phyloP scores from a whole-genome alignment of 1,139 yeast species.

The Taphrina pruni region DNA sequence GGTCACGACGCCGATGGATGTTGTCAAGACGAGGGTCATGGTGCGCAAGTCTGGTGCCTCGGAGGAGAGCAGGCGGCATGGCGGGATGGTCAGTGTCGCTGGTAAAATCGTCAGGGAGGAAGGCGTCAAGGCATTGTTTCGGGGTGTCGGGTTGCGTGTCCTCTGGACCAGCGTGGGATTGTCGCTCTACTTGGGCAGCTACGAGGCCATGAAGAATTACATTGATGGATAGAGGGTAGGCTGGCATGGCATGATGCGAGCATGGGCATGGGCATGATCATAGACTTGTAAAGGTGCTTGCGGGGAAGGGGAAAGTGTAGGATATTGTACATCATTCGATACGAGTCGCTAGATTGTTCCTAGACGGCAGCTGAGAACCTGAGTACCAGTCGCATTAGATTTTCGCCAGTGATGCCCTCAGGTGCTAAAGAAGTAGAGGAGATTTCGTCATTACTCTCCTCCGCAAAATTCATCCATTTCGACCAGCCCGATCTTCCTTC shows the following conservation, averaged over 20 bases:
- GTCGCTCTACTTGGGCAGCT: constrained; percentile 91
- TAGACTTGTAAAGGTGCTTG: background rate
- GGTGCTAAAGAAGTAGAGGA: background rate
- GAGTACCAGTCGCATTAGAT: too few relatives aligned
- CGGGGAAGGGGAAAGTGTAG: background rate
- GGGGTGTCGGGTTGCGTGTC: constrained; percentile 92
- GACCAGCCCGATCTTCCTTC: too few relatives aligned
- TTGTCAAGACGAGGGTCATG: constrained; percentile 90
- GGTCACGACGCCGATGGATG: constrained; percentile 88
- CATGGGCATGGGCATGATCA: background rate
- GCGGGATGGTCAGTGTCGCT: constrained; percentile 56
- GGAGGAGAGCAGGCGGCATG: constrained; percentile 56
- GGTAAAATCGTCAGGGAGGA: constrained; percentile 63
- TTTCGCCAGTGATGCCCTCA: too few relatives aligned
- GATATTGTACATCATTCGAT: background rate
- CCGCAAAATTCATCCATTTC: background rate
- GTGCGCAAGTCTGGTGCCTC: constrained; percentile 5
- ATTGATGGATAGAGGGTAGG: constrained; percentile 15
- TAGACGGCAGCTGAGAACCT: too few relatives aligned
- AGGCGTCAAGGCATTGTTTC: constrained; percentile 70
- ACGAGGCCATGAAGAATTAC: constrained; percentile 41
- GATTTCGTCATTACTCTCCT: constrained; percentile 16
- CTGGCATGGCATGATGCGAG: background rate
- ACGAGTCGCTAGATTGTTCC: too few relatives aligned
- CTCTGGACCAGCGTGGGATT: constrained; percentile 99